Base-by-base conservation (phyloP, 768 basidiomycete genomes). In the Agrocybe chaxingu region DNA sequence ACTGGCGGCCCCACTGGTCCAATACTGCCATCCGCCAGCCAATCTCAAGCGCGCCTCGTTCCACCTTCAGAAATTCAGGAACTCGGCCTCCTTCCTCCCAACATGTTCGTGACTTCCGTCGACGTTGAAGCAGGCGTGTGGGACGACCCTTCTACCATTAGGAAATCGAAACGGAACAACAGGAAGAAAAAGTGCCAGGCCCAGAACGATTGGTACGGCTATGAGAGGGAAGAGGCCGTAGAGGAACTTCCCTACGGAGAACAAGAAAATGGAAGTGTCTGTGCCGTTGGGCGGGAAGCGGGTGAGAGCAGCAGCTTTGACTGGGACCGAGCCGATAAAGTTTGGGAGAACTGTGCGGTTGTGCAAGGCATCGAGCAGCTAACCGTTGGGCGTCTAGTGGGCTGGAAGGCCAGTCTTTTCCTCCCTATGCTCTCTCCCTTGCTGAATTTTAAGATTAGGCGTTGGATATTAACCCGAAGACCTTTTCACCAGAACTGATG, bases 81-180 rank as follows among this genome's bases (percentile, higher is more conserved):
- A 30, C 56, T 45, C 3, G 79, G 78, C 12, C 58, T 68, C 42
- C 57, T 89, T 7, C 87, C 87, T 0, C 58, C 70, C 3, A 82
- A 85, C 45, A 61, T 89, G 58, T 81, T 89, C 53, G 84, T 89
- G 32, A 88, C 87, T 2, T 83, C 81, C 55, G 72, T 89, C 2
- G 84, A 89, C 53, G 84, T 89, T 19, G 85, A 87, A 57, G 76
- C 71, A 19, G 76, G 71, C 1, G 52, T 73, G 58, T 71, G 68
- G 66, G 63, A 50, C n/a, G 32, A 33, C n/a, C 19, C 18, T 29
- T 13, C 29, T 46, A 45, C 45, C 18, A 50, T 34, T 31, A 51
- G 44, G 9, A 48, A 45, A 16, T 29, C 12, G 24, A 64, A 52
- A 13, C 54, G 58, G 34, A 70, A 68, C 51, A 66, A 67, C 49